A percentile compares a stretch with the other conserved stretches of the same genome.
Conservation (phyloP, 768 basidiomycete species). For the Daedaleopsis nitida region DNA sequence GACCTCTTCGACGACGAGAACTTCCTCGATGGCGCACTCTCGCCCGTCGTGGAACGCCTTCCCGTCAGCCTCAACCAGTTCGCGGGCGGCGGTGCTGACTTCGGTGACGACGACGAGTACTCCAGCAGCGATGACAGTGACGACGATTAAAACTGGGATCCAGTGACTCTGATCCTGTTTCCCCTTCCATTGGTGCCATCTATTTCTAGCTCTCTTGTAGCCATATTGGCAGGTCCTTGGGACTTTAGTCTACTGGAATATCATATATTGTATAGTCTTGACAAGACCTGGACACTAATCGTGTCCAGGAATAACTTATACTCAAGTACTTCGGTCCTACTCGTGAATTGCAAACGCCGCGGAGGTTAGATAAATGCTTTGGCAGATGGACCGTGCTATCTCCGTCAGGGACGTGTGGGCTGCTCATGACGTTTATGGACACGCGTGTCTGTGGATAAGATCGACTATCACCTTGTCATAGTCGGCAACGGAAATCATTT, state of each 20-base stretch:
- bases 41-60: constrained; percentile 19
- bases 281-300: no score
- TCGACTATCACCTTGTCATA: no score
- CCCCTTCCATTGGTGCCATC: neutral
- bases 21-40: constrained; percentile 21
- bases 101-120: constrained; percentile 31
- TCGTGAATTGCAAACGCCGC: neutral
- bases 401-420: no score
- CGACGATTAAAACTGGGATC: constrained; percentile 24
- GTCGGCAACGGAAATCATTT: no score
- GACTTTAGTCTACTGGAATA: no score
- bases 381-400: neutral
- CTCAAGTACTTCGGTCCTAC: no score
- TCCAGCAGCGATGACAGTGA: constrained; percentile 32
- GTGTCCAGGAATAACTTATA: no score
- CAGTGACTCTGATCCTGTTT: neutral
- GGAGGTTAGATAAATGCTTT: neutral
- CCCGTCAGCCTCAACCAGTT: constrained; percentile 13
- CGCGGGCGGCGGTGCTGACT: constrained; percentile 6
- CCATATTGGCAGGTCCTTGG: no score
- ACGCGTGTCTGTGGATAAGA: no score
- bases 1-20: constrained; percentile 21
- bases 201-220: no score
- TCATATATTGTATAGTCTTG: no score
- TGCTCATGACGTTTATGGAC: no score